phyloP scores from a whole-genome alignment of 2,329 filamentous ascomycete species.

The Graphilbum ipis-grandicollis region DNA sequence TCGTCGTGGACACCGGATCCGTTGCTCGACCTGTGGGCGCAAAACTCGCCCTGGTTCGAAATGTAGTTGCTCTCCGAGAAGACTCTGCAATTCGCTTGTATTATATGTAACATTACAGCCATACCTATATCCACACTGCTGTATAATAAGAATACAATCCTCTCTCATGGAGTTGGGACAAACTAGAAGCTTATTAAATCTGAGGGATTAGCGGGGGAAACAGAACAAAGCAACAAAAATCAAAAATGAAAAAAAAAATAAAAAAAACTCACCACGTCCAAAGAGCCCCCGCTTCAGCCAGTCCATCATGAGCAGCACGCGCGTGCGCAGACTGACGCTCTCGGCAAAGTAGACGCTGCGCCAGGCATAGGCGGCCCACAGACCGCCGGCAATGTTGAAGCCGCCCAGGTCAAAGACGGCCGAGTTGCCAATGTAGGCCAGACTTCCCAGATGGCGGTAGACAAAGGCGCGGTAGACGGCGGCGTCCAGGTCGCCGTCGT shows the following conservation, averaged over 20 bases:
- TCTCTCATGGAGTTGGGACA: too few species aligned
- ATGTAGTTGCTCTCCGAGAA: neutral
- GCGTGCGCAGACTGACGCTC: conserved; percentile 82
- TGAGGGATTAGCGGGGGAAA: conserved; percentile 5
- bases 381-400: conserved; percentile 60
- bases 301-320: conserved; percentile 86
- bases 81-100: too few species aligned
- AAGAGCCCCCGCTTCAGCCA: conserved; percentile 96
- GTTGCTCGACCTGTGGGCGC: neutral
- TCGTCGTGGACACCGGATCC: neutral
- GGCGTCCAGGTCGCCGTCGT: conserved; percentile 80
- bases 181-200: conserved; percentile 18
- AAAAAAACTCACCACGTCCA: conserved; percentile 59
- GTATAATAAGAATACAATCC: too few species aligned
- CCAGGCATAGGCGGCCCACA: conserved; percentile 94
- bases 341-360: conserved; percentile 93
- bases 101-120: too few species aligned
- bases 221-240: neutral
- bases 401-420: conserved; percentile 85
- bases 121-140: too few species aligned
- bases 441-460: conserved; percentile 76
- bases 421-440: conserved; percentile 93
- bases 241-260: neutral
- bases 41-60: conserved; percentile 5
- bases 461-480: conserved; percentile 89